phyloP scores from a whole-genome alignment of 169 alveolate genomes.

The Plasmodium gonderi region DNA sequence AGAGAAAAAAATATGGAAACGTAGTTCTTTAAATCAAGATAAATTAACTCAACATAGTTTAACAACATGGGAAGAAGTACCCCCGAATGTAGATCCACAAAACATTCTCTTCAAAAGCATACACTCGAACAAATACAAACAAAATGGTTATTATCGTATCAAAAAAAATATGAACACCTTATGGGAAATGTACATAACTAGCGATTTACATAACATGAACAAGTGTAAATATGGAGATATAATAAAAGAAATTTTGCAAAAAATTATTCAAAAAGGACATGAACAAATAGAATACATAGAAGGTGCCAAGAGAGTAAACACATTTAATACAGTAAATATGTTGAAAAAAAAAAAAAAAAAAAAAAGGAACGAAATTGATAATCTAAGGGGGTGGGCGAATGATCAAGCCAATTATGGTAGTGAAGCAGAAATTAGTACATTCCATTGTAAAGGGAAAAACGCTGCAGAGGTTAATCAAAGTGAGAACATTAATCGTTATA shows the following conservation, averaged over 20 bases:
- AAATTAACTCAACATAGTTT: no score
- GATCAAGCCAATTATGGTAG: background rate
- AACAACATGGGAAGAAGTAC: background rate
- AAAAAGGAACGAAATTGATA: no score
- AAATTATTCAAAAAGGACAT: conserved; percentile 4
- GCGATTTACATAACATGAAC: background rate
- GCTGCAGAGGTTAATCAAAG: background rate
- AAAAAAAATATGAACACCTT: conserved; percentile 11
- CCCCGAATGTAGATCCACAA: conserved; percentile 30
- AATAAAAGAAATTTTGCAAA: background rate
- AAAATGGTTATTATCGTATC: background rate
- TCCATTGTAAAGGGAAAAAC: background rate
- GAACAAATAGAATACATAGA: background rate
- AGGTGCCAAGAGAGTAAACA: background rate
- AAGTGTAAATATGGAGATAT: conserved; percentile 19
- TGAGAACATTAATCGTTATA: background rate
- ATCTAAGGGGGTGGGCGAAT: background rate
- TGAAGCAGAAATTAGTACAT: background rate
- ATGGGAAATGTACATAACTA: conserved; percentile 25
- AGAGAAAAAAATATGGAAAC: no score
- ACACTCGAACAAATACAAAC: background rate
- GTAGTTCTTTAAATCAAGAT: no score
- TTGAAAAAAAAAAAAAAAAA: background rate
- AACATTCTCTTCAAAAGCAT: conserved; percentile 22
- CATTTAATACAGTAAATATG: background rate